These are phyloP conservation scores for Gloeopeniophorella convolvens DNA, from an alignment of 768 basidiomycete species.

Conservation along the genomic window DNA sequence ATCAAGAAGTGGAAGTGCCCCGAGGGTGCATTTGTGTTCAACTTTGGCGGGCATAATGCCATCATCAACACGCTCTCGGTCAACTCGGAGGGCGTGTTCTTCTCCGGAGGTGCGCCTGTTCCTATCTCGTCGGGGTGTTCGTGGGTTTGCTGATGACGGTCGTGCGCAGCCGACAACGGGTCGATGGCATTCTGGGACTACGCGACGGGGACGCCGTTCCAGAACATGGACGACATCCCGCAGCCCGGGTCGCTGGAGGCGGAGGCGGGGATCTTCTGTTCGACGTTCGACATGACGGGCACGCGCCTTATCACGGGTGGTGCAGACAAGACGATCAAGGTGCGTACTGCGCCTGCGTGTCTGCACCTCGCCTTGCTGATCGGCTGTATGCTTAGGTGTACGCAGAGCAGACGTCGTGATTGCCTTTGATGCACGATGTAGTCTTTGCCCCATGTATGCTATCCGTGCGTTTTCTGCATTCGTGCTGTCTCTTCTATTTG, in stretches of 20 bases:
- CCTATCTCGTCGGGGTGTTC: not conserved
- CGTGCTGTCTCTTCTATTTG: not conserved
- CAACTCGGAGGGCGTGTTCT: slow-evolving; percentile 94
- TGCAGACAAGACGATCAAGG: slow-evolving; percentile 99
- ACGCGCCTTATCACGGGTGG: slow-evolving; percentile 92
- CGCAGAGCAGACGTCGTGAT: slow-evolving; percentile 59
- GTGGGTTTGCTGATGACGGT: too few relatives aligned
- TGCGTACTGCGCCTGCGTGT: too few relatives aligned
- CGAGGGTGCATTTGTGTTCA: slow-evolving; percentile 92
- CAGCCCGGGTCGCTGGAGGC: slow-evolving; percentile 98
- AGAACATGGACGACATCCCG: slow-evolving; percentile 87
- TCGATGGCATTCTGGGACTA: slow-evolving; percentile 93
- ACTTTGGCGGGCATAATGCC: slow-evolving; percentile 93
- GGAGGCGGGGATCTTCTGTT: slow-evolving; percentile 94
- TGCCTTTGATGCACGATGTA: not conserved
- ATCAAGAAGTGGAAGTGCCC: slow-evolving; percentile 99
- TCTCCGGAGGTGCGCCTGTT: slow-evolving; percentile 75
- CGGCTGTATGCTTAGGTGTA: too few relatives aligned
- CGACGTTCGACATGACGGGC: slow-evolving; percentile 94
- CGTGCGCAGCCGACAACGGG: slow-evolving; percentile 96
- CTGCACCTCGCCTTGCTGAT: too few relatives aligned
- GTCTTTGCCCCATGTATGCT: not conserved
- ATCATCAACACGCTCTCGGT: slow-evolving; percentile 96
- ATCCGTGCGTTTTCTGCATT: not conserved
- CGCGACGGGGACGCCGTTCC: slow-evolving; percentile 89